phyloP scores from a whole-genome alignment of 108 stramenopile genomes.

The Schizochytrium sp. region DNA sequence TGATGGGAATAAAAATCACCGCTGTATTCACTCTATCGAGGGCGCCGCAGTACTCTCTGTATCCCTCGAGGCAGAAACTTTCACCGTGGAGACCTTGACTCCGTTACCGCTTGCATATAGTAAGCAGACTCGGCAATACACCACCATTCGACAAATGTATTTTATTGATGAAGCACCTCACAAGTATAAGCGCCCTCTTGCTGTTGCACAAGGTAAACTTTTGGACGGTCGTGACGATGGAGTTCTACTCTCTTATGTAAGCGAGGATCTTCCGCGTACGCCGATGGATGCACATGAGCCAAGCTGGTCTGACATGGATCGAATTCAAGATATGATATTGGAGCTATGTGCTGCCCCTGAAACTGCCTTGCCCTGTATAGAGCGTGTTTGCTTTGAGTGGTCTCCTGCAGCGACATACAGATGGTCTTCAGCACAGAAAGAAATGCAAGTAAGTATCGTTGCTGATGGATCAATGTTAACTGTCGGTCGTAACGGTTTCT shows the following conservation, averaged over 20 bases:
- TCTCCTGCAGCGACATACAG: conserved; percentile 25
- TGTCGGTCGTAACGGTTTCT: background rate
- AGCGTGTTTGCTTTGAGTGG: conserved; percentile 37
- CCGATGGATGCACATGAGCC: background rate
- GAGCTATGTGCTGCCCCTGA: conserved; percentile 19
- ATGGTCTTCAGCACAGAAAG: no score
- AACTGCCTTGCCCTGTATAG: background rate
- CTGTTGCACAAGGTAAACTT: background rate
- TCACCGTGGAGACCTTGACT: conserved; percentile 4
- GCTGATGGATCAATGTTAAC: conserved; percentile 46
- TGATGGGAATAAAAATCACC: background rate
- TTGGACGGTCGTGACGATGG: background rate
- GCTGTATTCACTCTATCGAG: conserved; percentile 50
- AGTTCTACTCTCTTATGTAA: conserved; percentile 40
- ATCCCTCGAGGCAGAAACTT: background rate
- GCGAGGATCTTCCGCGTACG: conserved; percentile 45
- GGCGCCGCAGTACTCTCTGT: conserved; percentile 33
- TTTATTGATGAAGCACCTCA: conserved; percentile 14
- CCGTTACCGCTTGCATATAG: background rate
- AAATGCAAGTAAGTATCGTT: background rate
- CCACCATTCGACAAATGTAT: conserved; percentile 11
- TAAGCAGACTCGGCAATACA: background rate
- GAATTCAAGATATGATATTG: background rate
- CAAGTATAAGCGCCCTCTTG: conserved; percentile 30
- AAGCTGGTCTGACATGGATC: background rate